Base-by-base conservation (phyloP, 2,329 filamentous ascomycete genomes). In the Shiraia bambusicola region DNA sequence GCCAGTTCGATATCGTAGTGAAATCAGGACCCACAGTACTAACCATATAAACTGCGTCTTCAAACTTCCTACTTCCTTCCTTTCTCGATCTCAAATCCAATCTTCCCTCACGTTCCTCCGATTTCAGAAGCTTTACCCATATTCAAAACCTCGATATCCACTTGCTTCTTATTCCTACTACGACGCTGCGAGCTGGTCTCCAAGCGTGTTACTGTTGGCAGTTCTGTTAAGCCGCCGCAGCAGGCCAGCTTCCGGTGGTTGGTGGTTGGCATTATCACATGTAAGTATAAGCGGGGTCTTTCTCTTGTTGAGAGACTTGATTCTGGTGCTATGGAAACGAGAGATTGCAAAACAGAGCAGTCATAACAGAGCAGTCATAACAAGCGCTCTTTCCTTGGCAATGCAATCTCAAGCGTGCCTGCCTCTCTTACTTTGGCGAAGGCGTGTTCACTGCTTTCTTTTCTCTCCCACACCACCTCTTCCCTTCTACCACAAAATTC, bases 81-180 rank as follows among this genome's bases (percentile, higher is more conserved):
- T 40, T 45, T 40, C 47, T 52, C 43, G 40, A 50, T 50, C 48
- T 45, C 52, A 54, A n/a, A n/a, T n/a, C n/a, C n/a, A n/a, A n/a
- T n/a, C n/a, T n/a, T n/a, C n/a, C n/a, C n/a, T n/a, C n/a, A n/a
- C n/a, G n/a, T n/a, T n/a, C n/a, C n/a, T n/a, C n/a, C n/a, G n/a
- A n/a, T n/a, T n/a, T n/a, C n/a, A n/a, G n/a, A n/a, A n/a, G n/a
- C n/a, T n/a, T n/a, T n/a, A 22, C 19, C 34, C 16, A 32, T 22
- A 40, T 25, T 34, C 37, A 35, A 16, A 26, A 6, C 28, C 29
- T 31, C 34, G 39, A 38, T 12, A 32, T 9, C 19, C 35, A 31
- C 25, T 14, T 24, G 34, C 30, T 38, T 37, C 13, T 24, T 11
- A 29, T 17, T 16, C 28, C 44, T 34, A 40, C 34, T 6, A 38